Evolutionary conservation across 371 early-diverging fungal species (phyloP).

Genomic region (Coemansia sp.): DNA sequence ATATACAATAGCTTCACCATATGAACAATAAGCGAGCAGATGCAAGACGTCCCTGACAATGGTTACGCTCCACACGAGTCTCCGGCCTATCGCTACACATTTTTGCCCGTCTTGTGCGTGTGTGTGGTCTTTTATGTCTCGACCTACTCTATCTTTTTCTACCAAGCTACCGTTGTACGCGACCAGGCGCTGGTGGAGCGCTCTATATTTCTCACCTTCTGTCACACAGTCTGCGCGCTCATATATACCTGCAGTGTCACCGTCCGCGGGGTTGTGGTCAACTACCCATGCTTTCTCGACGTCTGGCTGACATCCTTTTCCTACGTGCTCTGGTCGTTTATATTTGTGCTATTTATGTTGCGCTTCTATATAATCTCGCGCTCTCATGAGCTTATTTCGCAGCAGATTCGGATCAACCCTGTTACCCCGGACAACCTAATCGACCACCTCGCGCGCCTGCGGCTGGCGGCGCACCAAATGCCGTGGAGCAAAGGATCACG

Average conservation of each 20-base stretch:
- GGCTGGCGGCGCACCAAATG: background rate
- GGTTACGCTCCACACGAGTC: background rate
- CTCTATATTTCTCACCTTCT: slow-evolving; percentile 19
- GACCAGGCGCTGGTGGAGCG: slow-evolving; percentile 28
- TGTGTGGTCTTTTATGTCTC: slow-evolving; percentile 2
- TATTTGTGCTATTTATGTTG: slow-evolving; percentile 20
- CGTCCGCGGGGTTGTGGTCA: slow-evolving; percentile 13
- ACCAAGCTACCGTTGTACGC: slow-evolving; percentile 15
- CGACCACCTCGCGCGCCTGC: slow-evolving; percentile 13
- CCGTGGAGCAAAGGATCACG: slow-evolving; percentile 6
- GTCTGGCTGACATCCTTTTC: slow-evolving; percentile 20
- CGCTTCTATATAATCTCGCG: slow-evolving; percentile 20
- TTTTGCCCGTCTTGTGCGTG: background rate
- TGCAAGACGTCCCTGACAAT: background rate
- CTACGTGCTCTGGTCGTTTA: slow-evolving; percentile 17
- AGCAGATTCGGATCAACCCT: slow-evolving; percentile 25
- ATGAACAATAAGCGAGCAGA: background rate
- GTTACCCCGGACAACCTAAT: slow-evolving; percentile 38
- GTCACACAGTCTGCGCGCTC: slow-evolving; percentile 9
- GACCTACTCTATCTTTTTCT: slow-evolving; percentile 18
- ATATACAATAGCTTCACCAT: background rate
- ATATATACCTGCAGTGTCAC: slow-evolving; percentile 9
- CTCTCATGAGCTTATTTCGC: slow-evolving; percentile 9
- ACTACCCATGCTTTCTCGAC: slow-evolving; percentile 40
- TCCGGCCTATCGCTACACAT: background rate